Evolutionary conservation across 768 basidiomycete genomes (phyloP), one percentile per base, ranked within the genome.

Genomic region (Psilocybe cyanescens): DNA sequence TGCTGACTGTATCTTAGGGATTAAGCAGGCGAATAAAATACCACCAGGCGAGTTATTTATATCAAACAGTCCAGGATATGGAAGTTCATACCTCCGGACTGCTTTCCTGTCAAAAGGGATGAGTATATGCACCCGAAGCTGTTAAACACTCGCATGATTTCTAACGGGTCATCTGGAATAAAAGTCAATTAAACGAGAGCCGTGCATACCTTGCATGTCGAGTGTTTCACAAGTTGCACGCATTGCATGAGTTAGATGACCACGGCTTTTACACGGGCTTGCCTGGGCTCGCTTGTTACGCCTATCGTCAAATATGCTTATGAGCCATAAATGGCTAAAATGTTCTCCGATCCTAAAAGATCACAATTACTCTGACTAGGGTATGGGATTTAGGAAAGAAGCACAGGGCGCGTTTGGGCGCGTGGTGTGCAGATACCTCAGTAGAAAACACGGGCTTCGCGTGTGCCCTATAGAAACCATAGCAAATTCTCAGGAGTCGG

Each of bases 21-120:
- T 24, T 28, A 31, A 14, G 8, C 17, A 44, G 46, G 31, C 28
- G 16, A 24, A 24, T 24, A 14, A 12, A 37, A 9, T 14, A 17
- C n/a, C 24, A 12, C 29, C 47, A 28, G 53, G 19, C n/a, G 7
- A 11, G 33, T 31, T 61, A 60, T 60, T 60, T 60, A 60, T 60
- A 60, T 44, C 50, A 44, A 4, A n/a, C 11, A 39, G 37, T 3
- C 12, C 37, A 37, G 12, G 37, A 39, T 39, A 14, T 39, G 1
- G 37, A 14, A 8, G 37, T 14, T 39, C 37, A 39, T 39, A 8
- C 14, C 37, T 39, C 14, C 37, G 14, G 2, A 24, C 24, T 24
- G 24, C 37, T 39, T 39, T 39, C 14, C 8, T 39, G 8, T 39
- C 3, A 3, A 2, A 24, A 19, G 19, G 7, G 24, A 57, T 33